Conservation (phyloP, 352 stramenopile species). For the Hyaloperonospora brassicae region DNA sequence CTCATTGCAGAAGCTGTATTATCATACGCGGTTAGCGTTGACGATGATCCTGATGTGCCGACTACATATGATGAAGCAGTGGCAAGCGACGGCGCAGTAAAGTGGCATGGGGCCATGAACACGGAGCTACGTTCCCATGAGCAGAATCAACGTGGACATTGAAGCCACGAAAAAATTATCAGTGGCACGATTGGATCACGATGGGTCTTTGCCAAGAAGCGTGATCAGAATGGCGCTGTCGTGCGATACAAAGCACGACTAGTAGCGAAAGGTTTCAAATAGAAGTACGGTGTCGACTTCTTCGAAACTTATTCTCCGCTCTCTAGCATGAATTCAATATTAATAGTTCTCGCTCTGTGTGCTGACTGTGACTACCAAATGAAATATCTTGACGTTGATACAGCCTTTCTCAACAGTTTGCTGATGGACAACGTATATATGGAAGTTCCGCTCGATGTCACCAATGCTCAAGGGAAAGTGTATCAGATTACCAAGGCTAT, state of each 20-base stretch:
- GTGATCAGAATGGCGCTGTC: not conserved
- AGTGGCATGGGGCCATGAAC: constrained; percentile 1
- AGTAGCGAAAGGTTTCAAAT: not conserved
- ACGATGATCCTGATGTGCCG: not conserved
- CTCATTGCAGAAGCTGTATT: constrained; percentile 11
- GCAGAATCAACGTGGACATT: not conserved
- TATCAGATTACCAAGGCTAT: constrained; percentile 12
- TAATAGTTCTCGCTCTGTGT: constrained; percentile 3
- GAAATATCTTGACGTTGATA: constrained; percentile 3
- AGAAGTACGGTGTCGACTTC: constrained; percentile 10
- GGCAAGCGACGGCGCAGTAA: not conserved
- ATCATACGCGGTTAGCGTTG: constrained; percentile 7
- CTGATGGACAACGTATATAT: constrained; percentile 1
- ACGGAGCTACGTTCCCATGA: not conserved
- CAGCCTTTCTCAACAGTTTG: constrained; percentile 8
- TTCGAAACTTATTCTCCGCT: constrained; percentile 8
- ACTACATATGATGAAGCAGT: constrained; percentile 1
- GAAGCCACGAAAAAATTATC: not conserved
- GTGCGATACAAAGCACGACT: constrained; percentile 1
- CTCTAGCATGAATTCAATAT: constrained; percentile 11
- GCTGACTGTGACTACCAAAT: not conserved
- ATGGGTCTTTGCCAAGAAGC: constrained; percentile 1
- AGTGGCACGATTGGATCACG: not conserved
- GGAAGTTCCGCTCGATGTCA: constrained; percentile 4
- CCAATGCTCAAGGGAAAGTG: not conserved